These are phyloP conservation scores for Lodderomyces jiufengensis DNA, from an alignment of 1,139 yeast genomes.

Conservation along the genomic window DNA sequence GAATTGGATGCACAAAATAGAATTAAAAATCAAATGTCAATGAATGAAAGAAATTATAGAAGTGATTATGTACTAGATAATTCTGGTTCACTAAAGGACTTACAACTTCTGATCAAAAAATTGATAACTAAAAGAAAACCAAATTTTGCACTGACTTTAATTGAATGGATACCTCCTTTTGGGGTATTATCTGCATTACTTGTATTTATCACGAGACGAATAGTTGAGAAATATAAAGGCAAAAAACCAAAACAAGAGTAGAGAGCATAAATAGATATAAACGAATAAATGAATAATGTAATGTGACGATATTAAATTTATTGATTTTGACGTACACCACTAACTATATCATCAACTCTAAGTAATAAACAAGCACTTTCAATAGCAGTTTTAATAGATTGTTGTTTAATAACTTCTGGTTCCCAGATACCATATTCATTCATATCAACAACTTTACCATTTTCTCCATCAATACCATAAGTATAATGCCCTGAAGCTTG, in stretches of 20 bases:
- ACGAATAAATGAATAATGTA: conserved; percentile 1
- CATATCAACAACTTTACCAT: conserved; percentile 95
- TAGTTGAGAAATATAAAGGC: conserved; percentile 22
- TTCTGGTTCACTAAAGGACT: conserved; percentile 45
- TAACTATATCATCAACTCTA: conserved; percentile 96
- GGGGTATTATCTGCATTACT: conserved; percentile 32
- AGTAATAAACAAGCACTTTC: conserved; percentile 93
- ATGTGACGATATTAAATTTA: neutral
- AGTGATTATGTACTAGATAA: conserved; percentile 75
- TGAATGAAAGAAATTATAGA: conserved; percentile 49
- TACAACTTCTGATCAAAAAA: conserved; percentile 45
- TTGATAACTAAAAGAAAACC: conserved; percentile 50
- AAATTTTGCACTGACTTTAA: conserved; percentile 48
- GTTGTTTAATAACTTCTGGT: conserved; percentile 96
- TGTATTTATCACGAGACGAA: conserved; percentile 19
- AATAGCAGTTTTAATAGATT: conserved; percentile 92
- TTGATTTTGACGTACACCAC: conserved; percentile 69
- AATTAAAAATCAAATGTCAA: conserved; percentile 73
- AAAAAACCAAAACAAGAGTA: conserved; percentile 13
- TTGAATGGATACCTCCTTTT: conserved; percentile 59
- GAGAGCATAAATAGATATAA: too few species aligned
- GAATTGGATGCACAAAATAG: conserved; percentile 68
- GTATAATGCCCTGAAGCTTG: conserved; percentile 88
- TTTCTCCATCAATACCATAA: conserved; percentile 92
- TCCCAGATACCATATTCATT: conserved; percentile 96